A percentile compares a stretch with the other conserved stretches of the same genome.
Conservation (phyloP, 2,329 filamentous ascomycete genomes). For the Colletotrichum spinosum region DNA sequence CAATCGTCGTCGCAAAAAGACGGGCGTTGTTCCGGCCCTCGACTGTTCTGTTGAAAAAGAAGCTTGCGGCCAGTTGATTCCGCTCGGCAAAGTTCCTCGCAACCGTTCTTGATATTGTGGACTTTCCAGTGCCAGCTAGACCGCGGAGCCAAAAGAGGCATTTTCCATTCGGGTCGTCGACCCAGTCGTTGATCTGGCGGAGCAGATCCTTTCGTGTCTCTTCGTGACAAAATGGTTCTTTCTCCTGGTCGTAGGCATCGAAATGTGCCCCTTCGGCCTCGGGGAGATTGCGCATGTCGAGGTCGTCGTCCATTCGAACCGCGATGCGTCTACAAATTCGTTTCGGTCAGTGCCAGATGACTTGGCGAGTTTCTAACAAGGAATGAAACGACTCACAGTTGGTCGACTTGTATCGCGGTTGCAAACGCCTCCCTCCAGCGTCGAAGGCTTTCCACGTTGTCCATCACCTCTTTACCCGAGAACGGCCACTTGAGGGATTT, state of each 20-base stretch:
- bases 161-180: conserved; percentile 34
- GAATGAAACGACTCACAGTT: neutral
- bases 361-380: neutral
- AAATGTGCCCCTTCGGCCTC: conserved; percentile 40
- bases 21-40: neutral
- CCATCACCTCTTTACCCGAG: neutral
- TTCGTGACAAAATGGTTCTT: conserved; percentile 43
- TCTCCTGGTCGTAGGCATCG: conserved; percentile 43
- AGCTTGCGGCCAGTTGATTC: conserved; percentile 39
- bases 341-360: neutral
- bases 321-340: neutral
- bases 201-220: conserved; percentile 44
- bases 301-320: neutral
- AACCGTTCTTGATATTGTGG: conserved; percentile 48
- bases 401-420: neutral
- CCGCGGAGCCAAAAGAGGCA: conserved; percentile 49
- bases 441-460: neutral
- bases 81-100: conserved; percentile 29
- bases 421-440: neutral
- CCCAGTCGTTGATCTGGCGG: conserved; percentile 42
- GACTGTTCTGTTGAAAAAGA: conserved; percentile 36
- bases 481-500: neutral
- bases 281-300: conserved; percentile 13
- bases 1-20: neutral
- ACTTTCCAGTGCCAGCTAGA: conserved; percentile 50